phyloP scores from a whole-genome alignment of 202 grass and related monocot genomes.

The Panicum hallii region DNA sequence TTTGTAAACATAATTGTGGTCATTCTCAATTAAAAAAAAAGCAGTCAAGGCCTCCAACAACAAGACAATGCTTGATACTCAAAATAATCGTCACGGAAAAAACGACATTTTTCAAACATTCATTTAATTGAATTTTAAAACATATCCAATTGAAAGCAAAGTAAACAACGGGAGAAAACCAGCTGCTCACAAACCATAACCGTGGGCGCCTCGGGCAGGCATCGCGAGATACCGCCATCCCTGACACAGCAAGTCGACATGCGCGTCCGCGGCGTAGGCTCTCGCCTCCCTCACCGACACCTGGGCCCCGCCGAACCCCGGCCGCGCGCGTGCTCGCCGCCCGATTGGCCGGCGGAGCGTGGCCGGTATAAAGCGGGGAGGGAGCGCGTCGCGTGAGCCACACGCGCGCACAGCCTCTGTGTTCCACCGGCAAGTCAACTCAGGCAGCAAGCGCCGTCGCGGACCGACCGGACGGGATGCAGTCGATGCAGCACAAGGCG shows the following conservation, averaged over 20 bases:
- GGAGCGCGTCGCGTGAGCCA: constrained; percentile 6
- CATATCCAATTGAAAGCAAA: too few relatives aligned
- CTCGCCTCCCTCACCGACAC: background rate
- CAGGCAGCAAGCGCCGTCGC: background rate
- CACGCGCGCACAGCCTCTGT: background rate
- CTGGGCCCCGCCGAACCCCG: background rate
- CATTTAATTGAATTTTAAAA: too few relatives aligned
- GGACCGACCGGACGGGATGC: constrained; percentile 44
- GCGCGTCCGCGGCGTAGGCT: too few relatives aligned
- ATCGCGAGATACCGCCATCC: background rate
- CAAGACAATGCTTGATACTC: too few relatives aligned
- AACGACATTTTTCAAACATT: too few relatives aligned
- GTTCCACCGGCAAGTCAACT: constrained; percentile 11
- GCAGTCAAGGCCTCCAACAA: too few relatives aligned
- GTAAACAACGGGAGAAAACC: too few relatives aligned
- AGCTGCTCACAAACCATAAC: background rate
- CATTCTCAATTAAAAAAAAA: too few relatives aligned
- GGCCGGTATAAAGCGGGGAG: constrained; percentile 4
- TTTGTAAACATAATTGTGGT: too few relatives aligned
- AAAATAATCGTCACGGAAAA: too few relatives aligned
- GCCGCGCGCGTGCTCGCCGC: background rate
- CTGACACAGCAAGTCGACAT: constrained; percentile 32
- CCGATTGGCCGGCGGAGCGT: constrained; percentile 32
- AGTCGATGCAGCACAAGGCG: constrained; percentile 88
- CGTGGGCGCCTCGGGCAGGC: background rate